Base-by-base conservation (phyloP, 164 flowering plant species). In the Vitis labrusca region DNA sequence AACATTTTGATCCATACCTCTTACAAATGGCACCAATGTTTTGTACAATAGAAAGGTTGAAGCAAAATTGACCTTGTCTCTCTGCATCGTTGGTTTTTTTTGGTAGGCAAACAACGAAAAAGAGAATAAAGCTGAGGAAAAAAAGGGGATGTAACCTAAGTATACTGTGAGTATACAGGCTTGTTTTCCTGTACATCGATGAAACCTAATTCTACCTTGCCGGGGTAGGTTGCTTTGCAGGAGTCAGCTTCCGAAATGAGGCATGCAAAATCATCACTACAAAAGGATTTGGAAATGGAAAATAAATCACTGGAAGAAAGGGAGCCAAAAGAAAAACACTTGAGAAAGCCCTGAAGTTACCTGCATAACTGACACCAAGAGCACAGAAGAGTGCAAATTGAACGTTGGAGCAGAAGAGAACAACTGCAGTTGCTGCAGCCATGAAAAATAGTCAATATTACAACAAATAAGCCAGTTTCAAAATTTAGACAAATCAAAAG, bases 341-440 rank as follows among this genome's bases (percentile, higher is more conserved):
- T 9, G 9, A 50, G 14, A 37, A 37, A 37, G 44, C 9, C 16
- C 37, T 61, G 23, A 12, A 67, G 17, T 72, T 57, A 89, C 98
- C 97, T 77, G 85, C 79, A 80, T 89, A 93, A 70, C 89, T 79
- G 73, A 91, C 79, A 16, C 68, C 82, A 52, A 88, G 70, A 12
- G 93, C 88, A 67, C 71, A 87, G 70, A 89, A 86, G 54, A 91
- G 74, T 63, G 98, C 91, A 76, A 89, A 71, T 77, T 91, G 96
- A 76, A 89, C 85, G 64, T 85, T 88, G 76, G 86, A 82, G 30
- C 53, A 78, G 59, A 87, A 76, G 67, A 93, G 74, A 63, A 93
- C 72, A 61, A 91, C 76, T 10, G 83, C 89, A 65, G 86, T 80
- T 32, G 78, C 98, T 91, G 98, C 87, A 85, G 81, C 44, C 44